These are phyloP conservation scores for Aechmea fasciata DNA, from an alignment of 176 grass and related monocot species.

Conservation along the genomic window DNA sequence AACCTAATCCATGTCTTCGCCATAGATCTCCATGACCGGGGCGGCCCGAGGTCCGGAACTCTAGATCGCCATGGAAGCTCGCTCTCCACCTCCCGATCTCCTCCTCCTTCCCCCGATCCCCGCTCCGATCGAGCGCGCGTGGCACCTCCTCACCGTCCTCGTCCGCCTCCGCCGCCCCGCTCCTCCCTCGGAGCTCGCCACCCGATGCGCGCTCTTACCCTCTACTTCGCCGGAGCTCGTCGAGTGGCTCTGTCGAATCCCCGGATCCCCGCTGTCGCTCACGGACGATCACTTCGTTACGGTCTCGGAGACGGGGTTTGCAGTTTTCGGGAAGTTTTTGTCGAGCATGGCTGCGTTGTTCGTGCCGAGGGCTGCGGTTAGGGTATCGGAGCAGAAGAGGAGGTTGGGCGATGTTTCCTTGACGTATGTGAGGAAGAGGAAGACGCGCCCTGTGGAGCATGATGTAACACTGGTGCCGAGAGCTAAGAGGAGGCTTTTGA, in stretches of 20 bases:
- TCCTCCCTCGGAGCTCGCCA: slow-evolving; percentile 27
- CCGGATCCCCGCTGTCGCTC: slow-evolving; percentile 42
- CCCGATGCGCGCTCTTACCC: background rate
- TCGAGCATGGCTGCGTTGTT: slow-evolving; percentile 8
- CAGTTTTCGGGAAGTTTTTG: slow-evolving; percentile 27
- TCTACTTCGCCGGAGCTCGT: slow-evolving; percentile 17
- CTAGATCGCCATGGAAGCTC: slow-evolving; percentile 23
- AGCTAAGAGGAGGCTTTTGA: slow-evolving; percentile 37
- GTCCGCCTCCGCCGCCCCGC: slow-evolving; percentile 54
- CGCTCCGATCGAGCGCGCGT: slow-evolving; percentile 45
- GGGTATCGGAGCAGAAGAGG: slow-evolving; percentile 16
- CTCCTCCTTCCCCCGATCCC: background rate
- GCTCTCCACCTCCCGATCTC: slow-evolving; percentile 19
- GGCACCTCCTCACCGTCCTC: slow-evolving; percentile 72
- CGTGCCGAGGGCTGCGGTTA: slow-evolving; percentile 6
- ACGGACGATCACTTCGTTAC: slow-evolving; percentile 29
- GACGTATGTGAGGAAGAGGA: slow-evolving; percentile 58
- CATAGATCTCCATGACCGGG: slow-evolving; percentile 13
- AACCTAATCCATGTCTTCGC: background rate
- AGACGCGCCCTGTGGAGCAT: slow-evolving; percentile 21
- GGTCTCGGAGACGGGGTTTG: slow-evolving; percentile 25
- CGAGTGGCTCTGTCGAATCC: slow-evolving; percentile 35
- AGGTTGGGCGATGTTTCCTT: background rate
- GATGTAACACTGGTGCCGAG: background rate
- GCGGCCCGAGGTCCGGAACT: slow-evolving; percentile 4